Evolutionary conservation across 441 rosid species (phyloP).

Genomic region (Macaranga tanarius): DNA sequence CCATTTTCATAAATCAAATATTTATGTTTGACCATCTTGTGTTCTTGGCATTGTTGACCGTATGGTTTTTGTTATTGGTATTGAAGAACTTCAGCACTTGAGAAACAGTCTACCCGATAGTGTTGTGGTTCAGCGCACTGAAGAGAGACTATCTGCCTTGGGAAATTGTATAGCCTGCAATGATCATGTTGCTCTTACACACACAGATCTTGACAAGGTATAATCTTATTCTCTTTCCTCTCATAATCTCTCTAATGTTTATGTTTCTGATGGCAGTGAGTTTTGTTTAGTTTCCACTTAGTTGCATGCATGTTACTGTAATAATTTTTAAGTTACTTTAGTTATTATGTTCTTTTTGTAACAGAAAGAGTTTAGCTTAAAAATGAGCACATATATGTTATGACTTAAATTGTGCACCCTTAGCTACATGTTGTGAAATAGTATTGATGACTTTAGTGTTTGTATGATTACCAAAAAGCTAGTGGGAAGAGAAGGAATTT

Average conservation of each 20-base stretch:
- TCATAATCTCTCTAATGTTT: background rate
- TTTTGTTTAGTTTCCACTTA: background rate
- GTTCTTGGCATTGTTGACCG: background rate
- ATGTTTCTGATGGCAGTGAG: background rate
- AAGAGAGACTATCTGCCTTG: constrained; percentile 85
- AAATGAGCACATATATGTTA: background rate
- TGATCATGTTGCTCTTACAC: constrained; percentile 93
- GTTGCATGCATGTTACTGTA: background rate
- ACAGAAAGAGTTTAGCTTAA: background rate
- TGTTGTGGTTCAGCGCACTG: constrained; percentile 85
- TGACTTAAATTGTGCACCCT: background rate
- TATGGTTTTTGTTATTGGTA: constrained; percentile 13
- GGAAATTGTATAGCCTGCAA: constrained; percentile 95
- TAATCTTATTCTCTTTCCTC: background rate
- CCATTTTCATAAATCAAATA: background rate
- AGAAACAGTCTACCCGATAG: constrained; percentile 88
- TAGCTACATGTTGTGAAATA: background rate
- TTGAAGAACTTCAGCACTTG: constrained; percentile 85
- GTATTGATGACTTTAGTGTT: background rate
- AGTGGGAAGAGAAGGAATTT: background rate
- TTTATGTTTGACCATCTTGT: background rate
- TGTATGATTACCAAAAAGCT: background rate
- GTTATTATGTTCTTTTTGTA: background rate
- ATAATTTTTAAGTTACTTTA: background rate
- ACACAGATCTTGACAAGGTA: constrained; percentile 87